Base-by-base conservation (phyloP, 2,329 filamentous ascomycete species). In the Xylariaceae sp. region DNA sequence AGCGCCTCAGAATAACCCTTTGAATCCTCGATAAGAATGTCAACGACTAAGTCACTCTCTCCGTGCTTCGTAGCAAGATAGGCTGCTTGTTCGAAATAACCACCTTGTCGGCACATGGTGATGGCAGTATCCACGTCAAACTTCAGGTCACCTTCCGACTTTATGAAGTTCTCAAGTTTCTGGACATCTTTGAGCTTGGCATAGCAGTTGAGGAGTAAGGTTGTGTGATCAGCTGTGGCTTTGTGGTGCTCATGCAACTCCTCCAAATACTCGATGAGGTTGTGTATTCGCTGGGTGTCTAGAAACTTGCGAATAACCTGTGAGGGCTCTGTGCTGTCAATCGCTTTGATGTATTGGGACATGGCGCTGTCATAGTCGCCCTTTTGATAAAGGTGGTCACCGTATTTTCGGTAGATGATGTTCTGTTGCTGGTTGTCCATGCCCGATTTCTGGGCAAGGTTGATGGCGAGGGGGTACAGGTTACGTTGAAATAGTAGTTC, bases 81-180 rank as follows among this genome's bases (percentile, higher is more conserved):
- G 4, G 93, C 94, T 13, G 94, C 94, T 74, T 99, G 95, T 54
- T 97, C 92, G 63, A 87, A 96, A 70, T 99, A 99, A 1, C 94
- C 93, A 11, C 93, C 94, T 73, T 99, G 94, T 28, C 95, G 84
- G 66, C 94, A 99, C 91, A 99, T 97, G 2, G 88, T 84, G 58
- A 99, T 99, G 13, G 94, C 94, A 1, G 94, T 99, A 60, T 99
- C 94, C 2, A 97, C 78, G 68, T 99, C 94, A 64, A 99, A 99
- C 64, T 95, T 97, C 40, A 97, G 80, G 62, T 97, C 92, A 2
- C 89, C 91, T 0, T 93, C 92, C 28, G 91, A 92, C 67, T 96
- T 96, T 72, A 99, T 99, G 61, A 99, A 99, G 19, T 88, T 88
- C 66, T 99, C 93, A 6, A 99, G 78, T 72, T 99, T 99, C 51